Percentiles rank a stretch among this genome's conserved stretches.
Evolutionary conservation across 345 rosid genomes (phyloP).

Genomic region (Carallia brachiata): DNA sequence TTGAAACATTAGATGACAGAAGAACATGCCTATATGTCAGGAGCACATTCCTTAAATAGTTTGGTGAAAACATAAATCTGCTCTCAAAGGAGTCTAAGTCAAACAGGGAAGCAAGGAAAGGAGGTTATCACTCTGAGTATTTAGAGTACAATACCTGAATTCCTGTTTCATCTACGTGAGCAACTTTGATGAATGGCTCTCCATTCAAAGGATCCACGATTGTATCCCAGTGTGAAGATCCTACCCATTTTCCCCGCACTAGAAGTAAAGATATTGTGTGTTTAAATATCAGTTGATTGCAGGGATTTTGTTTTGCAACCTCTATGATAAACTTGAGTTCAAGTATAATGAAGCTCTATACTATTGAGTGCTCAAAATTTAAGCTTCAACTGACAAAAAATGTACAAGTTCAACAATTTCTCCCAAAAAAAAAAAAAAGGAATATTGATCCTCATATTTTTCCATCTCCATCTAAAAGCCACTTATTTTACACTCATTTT

Average conservation of each 20-base stretch:
- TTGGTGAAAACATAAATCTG: not conserved
- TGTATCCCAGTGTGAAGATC: constrained; percentile 56
- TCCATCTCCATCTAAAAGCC: not conserved
- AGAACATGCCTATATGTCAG: too few relatives aligned
- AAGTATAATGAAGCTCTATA: not conserved
- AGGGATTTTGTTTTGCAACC: not conserved
- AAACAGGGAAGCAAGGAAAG: not conserved
- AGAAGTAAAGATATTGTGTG: constrained; percentile 16
- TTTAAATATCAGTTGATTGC: constrained; percentile 3
- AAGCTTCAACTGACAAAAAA: too few relatives aligned
- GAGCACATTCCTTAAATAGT: not conserved
- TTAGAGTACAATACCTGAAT: constrained; percentile 46
- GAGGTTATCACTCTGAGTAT: too few relatives aligned
- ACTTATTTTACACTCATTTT: not conserved
- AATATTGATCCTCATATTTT: not conserved
- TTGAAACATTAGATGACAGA: not conserved
- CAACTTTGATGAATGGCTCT: constrained; percentile 81
- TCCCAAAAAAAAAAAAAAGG: not conserved
- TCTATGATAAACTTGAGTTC: not conserved
- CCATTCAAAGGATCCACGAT: constrained; percentile 93
- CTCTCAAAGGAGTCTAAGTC: not conserved
- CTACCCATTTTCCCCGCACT: constrained; percentile 95
- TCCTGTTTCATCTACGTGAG: constrained; percentile 73
- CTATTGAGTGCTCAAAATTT: not conserved
- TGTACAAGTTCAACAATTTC: not conserved